phyloP scores from a whole-genome alignment of 2,329 filamentous ascomycete species.

The Verticillium isaacii region DNA sequence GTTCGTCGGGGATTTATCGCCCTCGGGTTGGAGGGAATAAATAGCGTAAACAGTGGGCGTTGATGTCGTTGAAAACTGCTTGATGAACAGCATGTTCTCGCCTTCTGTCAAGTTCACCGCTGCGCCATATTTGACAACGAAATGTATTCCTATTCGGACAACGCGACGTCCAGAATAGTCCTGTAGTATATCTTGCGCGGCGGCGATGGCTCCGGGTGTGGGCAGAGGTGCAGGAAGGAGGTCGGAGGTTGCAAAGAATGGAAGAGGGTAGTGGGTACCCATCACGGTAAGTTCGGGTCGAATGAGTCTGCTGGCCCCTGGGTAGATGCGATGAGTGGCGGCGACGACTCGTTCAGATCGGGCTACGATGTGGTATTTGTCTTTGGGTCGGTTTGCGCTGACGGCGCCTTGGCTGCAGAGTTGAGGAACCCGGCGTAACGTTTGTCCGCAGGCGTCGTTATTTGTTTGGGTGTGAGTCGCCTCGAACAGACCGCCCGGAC shows the following conservation, averaged over 20 bases:
- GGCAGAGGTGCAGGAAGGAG: background rate
- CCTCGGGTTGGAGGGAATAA: slow-evolving; percentile 13
- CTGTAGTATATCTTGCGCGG: background rate
- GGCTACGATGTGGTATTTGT: no score
- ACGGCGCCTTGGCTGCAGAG: no score
- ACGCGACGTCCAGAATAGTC: background rate
- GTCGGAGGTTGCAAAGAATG: background rate
- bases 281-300: no score
- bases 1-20: background rate
- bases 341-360: no score
- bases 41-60: slow-evolving; percentile 26
- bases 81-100: slow-evolving; percentile 25
- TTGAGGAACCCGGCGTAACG: no score
- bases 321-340: no score
- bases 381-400: no score
- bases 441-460: no score
- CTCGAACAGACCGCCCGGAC: no score
- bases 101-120: slow-evolving; percentile 21
- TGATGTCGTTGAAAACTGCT: slow-evolving; percentile 15
- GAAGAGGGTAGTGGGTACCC: no score
- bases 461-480: no score
- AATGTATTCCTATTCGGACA: slow-evolving; percentile 13
- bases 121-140: slow-evolving; percentile 10
- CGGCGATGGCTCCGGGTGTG: background rate
- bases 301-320: no score